Evolutionary conservation across 306 rosid species (phyloP).

Genomic region (Malus fusca): DNA sequence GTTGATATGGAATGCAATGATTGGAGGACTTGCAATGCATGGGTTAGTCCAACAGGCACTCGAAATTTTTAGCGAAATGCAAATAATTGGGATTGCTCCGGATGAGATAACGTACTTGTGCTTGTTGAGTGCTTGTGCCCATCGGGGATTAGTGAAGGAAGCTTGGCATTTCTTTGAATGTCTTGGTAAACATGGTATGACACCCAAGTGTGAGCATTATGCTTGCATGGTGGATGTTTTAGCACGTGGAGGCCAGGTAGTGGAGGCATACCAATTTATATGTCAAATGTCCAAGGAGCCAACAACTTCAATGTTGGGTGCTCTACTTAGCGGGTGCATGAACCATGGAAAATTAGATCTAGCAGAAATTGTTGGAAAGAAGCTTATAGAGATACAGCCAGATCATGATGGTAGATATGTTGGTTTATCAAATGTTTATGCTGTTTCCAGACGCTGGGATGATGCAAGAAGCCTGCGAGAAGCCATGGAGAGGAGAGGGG

Average conservation of each 20-base stretch:
- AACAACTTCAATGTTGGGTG: conserved; percentile 68
- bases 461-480: conserved; percentile 60
- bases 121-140: conserved; percentile 67
- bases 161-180: conserved; percentile 69
- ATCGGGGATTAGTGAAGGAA: conserved; percentile 64
- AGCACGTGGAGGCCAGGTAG: conserved; percentile 59
- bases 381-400: conserved; percentile 69
- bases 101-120: conserved; percentile 80
- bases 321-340: conserved; percentile 58
- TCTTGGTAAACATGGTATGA: conserved; percentile 39
- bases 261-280: conserved; percentile 50
- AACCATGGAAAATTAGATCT: conserved; percentile 58
- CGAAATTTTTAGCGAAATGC: conserved; percentile 51
- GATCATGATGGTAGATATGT: conserved; percentile 73
- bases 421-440: conserved; percentile 64
- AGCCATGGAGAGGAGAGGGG: conserved; percentile 69
- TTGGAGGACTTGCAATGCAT: conserved; percentile 75
- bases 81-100: conserved; percentile 36
- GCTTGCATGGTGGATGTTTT: conserved; percentile 79
- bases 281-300: conserved; percentile 59
- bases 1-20: conserved; percentile 67
- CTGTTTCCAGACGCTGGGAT: conserved; percentile 58
- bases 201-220: conserved; percentile 52
- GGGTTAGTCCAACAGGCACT: conserved; percentile 53
- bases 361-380: conserved; percentile 61